phyloP scores from a whole-genome alignment of 352 stramenopile species.

The Phytophthora citrophthora region DNA sequence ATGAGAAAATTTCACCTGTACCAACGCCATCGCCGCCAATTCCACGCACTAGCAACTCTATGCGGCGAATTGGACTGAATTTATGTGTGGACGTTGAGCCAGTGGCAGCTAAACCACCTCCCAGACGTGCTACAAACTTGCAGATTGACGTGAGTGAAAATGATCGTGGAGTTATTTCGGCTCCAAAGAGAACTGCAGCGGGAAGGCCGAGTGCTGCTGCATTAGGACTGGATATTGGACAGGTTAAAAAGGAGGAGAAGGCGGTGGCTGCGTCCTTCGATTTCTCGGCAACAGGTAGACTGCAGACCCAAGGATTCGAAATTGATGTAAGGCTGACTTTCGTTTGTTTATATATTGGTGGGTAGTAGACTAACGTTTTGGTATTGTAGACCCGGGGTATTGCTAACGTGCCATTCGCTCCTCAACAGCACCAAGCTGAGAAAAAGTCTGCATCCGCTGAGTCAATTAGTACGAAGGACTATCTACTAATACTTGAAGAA shows the following conservation, averaged over 20 bases:
- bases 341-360: not conserved
- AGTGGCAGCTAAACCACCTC: not conserved
- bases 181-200: slow-evolving; percentile 16
- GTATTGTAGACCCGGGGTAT: slow-evolving; percentile 73
- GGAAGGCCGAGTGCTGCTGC: slow-evolving; percentile 49
- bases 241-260: slow-evolving; percentile 68
- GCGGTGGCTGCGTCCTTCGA: slow-evolving; percentile 77
- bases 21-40: slow-evolving; percentile 17
- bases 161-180: slow-evolving; percentile 9
- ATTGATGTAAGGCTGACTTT: slow-evolving; percentile 64
- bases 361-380: not conserved
- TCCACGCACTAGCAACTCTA: slow-evolving; percentile 26
- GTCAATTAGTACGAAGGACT: slow-evolving; percentile 63
- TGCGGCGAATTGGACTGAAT: slow-evolving; percentile 55
- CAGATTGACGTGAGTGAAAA: slow-evolving; percentile 57
- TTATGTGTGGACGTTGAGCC: slow-evolving; percentile 61
- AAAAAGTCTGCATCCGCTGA: slow-evolving; percentile 23
- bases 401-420: slow-evolving; percentile 64
- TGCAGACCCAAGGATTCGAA: slow-evolving; percentile 87
- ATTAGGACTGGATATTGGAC: slow-evolving; percentile 69
- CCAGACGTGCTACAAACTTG: slow-evolving; percentile 22
- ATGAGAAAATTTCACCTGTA: slow-evolving; percentile 6
- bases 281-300: slow-evolving; percentile 72
- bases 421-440: slow-evolving; percentile 9
- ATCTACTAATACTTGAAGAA: slow-evolving; percentile 71